These are phyloP conservation scores for Colletotrichum neosansevieriae DNA, from an alignment of 2,329 filamentous ascomycete genomes.

Conservation along the genomic window DNA sequence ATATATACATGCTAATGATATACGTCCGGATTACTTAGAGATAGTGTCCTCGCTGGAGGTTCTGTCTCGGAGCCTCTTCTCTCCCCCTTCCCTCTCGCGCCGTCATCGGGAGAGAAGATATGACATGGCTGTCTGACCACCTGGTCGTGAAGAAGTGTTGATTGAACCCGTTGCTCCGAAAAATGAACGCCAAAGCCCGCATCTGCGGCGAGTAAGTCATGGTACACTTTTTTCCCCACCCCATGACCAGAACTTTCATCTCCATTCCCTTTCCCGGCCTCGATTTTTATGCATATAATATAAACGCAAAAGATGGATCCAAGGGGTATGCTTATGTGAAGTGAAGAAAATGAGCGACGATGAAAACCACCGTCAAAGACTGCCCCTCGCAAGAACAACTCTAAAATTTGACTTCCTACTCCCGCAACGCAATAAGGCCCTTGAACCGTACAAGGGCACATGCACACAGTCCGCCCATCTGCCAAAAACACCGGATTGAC, in stretches of 20 bases:
- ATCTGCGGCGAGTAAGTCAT: constrained; percentile 28
- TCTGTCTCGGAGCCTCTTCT: background rate
- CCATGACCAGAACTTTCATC: constrained; percentile 20
- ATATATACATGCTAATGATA: constrained; percentile 37
- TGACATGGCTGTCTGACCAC: background rate
- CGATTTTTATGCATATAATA: constrained; percentile 38
- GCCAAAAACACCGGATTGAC: constrained; percentile 36
- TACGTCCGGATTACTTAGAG: constrained; percentile 35
- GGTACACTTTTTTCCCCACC: constrained; percentile 36
- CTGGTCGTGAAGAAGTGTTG: constrained; percentile 2
- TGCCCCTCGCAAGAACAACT: constrained; percentile 21
- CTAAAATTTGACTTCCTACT: constrained; percentile 33
- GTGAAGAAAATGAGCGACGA: constrained; percentile 36
- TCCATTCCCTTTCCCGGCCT: constrained; percentile 32
- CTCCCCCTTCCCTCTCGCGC: background rate
- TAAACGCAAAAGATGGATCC: constrained; percentile 40
- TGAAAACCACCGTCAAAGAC: constrained; percentile 12
- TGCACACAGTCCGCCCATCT: constrained; percentile 28
- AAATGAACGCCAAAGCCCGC: constrained; percentile 35
- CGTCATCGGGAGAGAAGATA: background rate
- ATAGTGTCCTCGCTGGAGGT: constrained; percentile 3
- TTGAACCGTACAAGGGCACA: constrained; percentile 21
- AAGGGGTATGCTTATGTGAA: constrained; percentile 38
- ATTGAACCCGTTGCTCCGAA: constrained; percentile 17
- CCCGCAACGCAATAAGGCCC: constrained; percentile 24